Conservation (phyloP, 2,329 filamentous ascomycete species). For the Calonectria multiphialidica region DNA sequence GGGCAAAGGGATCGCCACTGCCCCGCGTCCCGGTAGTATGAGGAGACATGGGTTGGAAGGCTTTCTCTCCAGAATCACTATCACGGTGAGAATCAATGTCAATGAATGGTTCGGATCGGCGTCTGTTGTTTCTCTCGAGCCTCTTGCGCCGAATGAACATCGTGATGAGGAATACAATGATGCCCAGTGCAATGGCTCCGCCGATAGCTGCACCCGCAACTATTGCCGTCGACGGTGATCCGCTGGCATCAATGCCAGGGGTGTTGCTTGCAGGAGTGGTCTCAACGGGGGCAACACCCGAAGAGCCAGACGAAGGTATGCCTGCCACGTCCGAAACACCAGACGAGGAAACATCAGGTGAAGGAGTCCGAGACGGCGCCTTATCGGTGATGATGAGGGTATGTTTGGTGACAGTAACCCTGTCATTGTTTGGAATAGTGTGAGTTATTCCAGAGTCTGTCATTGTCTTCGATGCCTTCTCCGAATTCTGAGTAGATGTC, state of each 20-base stretch:
- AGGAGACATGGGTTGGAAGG: slow-evolving; percentile 39
- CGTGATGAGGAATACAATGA: slow-evolving; percentile 40
- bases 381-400: slow-evolving; percentile 48
- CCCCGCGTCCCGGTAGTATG: slow-evolving; percentile 43
- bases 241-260: not conserved
- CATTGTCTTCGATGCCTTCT: slow-evolving; percentile 36
- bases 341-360: slow-evolving; percentile 20
- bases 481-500: not conserved
- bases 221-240: slow-evolving; percentile 43
- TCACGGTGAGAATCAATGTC: slow-evolving; percentile 30
- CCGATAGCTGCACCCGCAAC: slow-evolving; percentile 50
- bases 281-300: slow-evolving; percentile 21
- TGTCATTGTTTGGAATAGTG: slow-evolving; percentile 50
- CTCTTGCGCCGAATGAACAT: slow-evolving; percentile 37
- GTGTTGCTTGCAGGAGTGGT: slow-evolving; percentile 12
- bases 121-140: slow-evolving; percentile 5
- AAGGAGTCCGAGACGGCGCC: slow-evolving; percentile 31
- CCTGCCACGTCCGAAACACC: slow-evolving; percentile 6
- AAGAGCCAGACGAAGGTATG: slow-evolving; percentile 19
- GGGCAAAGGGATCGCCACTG: slow-evolving; percentile 54
- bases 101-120: not conserved
- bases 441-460: slow-evolving; percentile 53
- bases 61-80: slow-evolving; percentile 43
- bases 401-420: slow-evolving; percentile 50
- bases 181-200: slow-evolving; percentile 41